These are phyloP conservation scores for Evernia prunastri DNA, from an alignment of 495 filamentous ascomycete genomes.

Conservation along the genomic window DNA sequence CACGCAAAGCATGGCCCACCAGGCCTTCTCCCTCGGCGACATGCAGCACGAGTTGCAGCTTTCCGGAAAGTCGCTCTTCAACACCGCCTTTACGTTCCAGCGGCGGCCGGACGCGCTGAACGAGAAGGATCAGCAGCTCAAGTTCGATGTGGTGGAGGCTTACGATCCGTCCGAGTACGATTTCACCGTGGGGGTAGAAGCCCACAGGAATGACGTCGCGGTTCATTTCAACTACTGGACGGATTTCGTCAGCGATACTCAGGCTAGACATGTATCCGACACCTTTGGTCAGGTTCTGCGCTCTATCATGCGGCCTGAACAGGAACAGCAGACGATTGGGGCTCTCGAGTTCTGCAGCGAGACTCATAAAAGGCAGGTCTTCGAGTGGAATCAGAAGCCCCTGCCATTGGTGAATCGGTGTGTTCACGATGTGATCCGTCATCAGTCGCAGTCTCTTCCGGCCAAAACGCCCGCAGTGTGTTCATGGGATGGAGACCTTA, in stretches of 20 bases:
- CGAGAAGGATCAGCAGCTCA: conserved; percentile 4
- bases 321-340: conserved; percentile 24
- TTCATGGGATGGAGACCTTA: conserved; percentile 25
- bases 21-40: conserved; percentile 33
- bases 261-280: conserved; percentile 37
- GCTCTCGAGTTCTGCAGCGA: conserved; percentile 34
- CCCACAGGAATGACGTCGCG: conserved; percentile 33
- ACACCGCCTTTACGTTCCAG: conserved; percentile 44
- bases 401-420: conserved; percentile 33
- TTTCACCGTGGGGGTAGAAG: conserved; percentile 52
- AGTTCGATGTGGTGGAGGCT: conserved; percentile 20
- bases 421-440: conserved; percentile 36
- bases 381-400: conserved; percentile 35
- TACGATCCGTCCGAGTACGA: conserved; percentile 42
- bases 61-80: conserved; percentile 42
- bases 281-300: conserved; percentile 34
- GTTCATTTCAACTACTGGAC: conserved; percentile 39
- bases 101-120: conserved; percentile 10
- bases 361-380: conserved; percentile 30
- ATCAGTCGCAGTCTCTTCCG: conserved; percentile 18
- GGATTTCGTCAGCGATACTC: conserved; percentile 32
- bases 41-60: conserved; percentile 37
- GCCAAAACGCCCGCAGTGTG: conserved; percentile 19
- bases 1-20: conserved; percentile 31
- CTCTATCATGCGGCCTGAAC: conserved; percentile 24